These are phyloP conservation scores for Calocera viscosa DNA, from an alignment of 768 basidiomycete species.

Conservation along the genomic window DNA sequence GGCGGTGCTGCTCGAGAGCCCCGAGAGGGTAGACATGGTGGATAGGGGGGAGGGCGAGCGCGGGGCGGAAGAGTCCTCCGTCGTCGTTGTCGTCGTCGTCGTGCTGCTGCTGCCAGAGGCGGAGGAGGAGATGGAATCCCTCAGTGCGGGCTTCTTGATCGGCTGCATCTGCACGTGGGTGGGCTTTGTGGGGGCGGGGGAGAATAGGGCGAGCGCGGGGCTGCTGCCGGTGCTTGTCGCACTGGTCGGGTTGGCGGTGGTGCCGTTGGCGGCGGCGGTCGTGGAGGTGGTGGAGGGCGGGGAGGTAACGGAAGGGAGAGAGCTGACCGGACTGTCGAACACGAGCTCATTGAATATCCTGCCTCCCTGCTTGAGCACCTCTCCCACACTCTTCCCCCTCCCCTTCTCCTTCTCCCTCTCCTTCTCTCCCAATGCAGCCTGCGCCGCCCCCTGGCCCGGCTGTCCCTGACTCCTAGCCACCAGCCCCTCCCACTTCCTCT, in stretches of 20 bases:
- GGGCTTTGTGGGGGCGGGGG: neutral
- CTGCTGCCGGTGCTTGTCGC: neutral
- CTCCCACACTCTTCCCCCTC: neutral
- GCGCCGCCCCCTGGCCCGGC: neutral
- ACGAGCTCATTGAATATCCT: neutral
- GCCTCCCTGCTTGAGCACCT: neutral
- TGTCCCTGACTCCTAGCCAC: conserved; percentile 28
- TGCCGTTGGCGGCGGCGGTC: neutral
- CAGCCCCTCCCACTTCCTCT: conserved; percentile 74
- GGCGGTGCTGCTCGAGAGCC: neutral
- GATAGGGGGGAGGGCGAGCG: neutral
- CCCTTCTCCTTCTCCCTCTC: neutral
- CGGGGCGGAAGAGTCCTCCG: neutral
- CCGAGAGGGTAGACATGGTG: neutral
- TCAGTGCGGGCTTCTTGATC: neutral
- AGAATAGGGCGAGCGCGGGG: neutral
- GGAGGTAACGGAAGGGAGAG: neutral
- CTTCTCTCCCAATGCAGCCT: neutral
- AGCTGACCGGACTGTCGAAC: neutral
- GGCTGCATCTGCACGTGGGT: conserved; percentile 5
- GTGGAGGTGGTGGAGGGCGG: neutral
- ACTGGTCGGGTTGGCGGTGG: neutral
- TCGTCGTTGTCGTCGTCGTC: neutral
- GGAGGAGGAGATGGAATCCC: conserved; percentile 5
- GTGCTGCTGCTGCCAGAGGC: neutral